Percentiles rank a stretch among this genome's conserved stretches.
These are phyloP conservation scores for Phytopythium litorale DNA, from an alignment of 352 stramenopile species.

Conservation along the genomic window DNA sequence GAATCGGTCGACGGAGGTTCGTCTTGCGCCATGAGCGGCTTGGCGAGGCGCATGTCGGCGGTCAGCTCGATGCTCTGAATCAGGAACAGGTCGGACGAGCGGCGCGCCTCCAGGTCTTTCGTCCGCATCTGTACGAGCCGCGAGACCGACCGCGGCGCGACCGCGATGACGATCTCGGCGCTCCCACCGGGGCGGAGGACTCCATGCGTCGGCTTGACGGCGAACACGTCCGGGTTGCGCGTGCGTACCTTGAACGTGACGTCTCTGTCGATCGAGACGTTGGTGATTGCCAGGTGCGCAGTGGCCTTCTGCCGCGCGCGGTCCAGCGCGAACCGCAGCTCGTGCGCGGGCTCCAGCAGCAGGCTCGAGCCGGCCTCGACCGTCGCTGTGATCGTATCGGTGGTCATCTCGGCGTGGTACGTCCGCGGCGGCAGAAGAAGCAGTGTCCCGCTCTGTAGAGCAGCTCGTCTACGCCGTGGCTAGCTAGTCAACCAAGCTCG, in stretches of 20 bases:
- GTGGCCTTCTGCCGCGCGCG: neutral
- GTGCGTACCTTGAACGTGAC: constrained; percentile 77
- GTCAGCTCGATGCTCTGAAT: constrained; percentile 53
- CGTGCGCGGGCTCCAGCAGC: constrained; percentile 59
- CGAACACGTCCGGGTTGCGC: constrained; percentile 72
- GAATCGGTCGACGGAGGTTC: constrained; percentile 27
- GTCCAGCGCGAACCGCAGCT: constrained; percentile 40
- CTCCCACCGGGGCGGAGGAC: constrained; percentile 37
- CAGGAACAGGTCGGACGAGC: constrained; percentile 44
- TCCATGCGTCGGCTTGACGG: constrained; percentile 63
- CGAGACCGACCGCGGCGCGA: constrained; percentile 25
- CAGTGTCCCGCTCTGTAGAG: neutral
- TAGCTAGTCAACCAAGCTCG: neutral
- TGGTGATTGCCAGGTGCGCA: constrained; percentile 47
- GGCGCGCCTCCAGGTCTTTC: constrained; percentile 24
- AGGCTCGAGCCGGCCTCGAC: constrained; percentile 71
- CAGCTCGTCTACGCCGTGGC: neutral
- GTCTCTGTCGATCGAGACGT: constrained; percentile 55
- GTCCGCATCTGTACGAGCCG: constrained; percentile 30
- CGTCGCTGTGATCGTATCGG: constrained; percentile 62
- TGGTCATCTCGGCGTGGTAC: neutral
- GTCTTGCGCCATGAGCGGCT: neutral
- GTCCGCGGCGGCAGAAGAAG: neutral
- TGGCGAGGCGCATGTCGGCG: constrained; percentile 37
- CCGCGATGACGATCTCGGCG: constrained; percentile 33